Conservation (phyloP, 495 filamentous ascomycete genomes). For the Talaromyces proteolyticus region DNA sequence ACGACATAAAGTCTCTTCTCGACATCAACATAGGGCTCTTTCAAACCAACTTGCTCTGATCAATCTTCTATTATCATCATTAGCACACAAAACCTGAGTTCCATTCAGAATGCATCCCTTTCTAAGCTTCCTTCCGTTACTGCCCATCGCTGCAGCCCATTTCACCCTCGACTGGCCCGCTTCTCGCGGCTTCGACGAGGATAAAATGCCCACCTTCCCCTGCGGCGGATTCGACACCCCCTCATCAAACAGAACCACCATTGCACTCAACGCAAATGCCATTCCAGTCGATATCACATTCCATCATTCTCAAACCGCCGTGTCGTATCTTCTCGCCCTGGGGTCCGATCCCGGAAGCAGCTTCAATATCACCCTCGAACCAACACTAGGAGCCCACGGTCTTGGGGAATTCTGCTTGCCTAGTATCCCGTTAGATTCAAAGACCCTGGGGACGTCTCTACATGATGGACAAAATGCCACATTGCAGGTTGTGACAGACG, state of each 20-base stretch:
- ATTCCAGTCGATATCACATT: slow-evolving; percentile 49
- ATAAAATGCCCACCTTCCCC: slow-evolving; percentile 42
- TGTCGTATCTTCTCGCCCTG: slow-evolving; percentile 51
- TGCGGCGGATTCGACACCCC: slow-evolving; percentile 51
- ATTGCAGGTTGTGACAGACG: slow-evolving; percentile 54
- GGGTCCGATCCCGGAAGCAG: slow-evolving; percentile 43
- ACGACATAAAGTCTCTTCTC: no score
- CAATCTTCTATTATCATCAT: not conserved
- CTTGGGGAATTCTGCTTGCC: slow-evolving; percentile 53
- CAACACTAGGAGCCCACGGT: slow-evolving; percentile 43
- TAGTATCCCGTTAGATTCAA: slow-evolving; percentile 30
- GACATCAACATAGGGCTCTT: no score
- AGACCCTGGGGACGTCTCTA: slow-evolving; percentile 22
- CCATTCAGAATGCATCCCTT: slow-evolving; percentile 12
- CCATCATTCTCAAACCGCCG: slow-evolving; percentile 47
- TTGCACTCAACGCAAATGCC: slow-evolving; percentile 39
- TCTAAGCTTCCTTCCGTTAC: slow-evolving; percentile 22
- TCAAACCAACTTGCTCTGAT: slow-evolving; percentile 16
- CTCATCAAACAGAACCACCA: slow-evolving; percentile 42
- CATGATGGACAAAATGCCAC: slow-evolving; percentile 55
- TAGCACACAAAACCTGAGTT: not conserved
- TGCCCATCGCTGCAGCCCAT: slow-evolving; percentile 47
- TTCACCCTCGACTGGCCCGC: slow-evolving; percentile 54
- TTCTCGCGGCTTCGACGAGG: slow-evolving; percentile 48
- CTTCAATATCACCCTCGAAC: slow-evolving; percentile 49